These are phyloP conservation scores for Pyricularia sp. DNA, from an alignment of 2,329 filamentous ascomycete genomes.

Conservation along the genomic window DNA sequence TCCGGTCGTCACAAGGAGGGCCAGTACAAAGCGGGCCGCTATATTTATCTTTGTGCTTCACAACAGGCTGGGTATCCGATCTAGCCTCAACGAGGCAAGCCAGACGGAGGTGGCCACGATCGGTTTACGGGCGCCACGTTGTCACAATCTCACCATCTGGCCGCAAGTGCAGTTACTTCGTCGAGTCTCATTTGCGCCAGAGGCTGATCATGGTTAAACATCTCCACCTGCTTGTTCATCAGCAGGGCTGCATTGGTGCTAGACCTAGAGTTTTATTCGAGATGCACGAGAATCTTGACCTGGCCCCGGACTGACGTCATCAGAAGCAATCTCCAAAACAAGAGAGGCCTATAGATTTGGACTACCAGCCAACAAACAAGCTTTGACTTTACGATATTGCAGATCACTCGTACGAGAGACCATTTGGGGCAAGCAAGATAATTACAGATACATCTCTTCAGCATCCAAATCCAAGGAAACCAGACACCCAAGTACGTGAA, in stretches of 20 bases:
- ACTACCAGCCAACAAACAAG: background rate
- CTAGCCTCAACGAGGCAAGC: background rate
- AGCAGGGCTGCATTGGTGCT: background rate
- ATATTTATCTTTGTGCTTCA: background rate
- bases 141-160: background rate
- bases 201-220: background rate
- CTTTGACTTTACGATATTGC: background rate
- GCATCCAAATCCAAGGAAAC: background rate
- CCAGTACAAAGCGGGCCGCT: background rate
- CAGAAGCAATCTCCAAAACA: background rate
- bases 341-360: too few species aligned
- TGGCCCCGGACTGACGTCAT: background rate
- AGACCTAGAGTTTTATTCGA: background rate
- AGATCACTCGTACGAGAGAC: background rate
- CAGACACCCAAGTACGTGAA: background rate
- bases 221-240: background rate
- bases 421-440: background rate
- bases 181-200: background rate
- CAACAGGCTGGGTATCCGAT: background rate
- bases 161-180: background rate
- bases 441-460: background rate
- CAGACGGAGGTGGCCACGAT: background rate
- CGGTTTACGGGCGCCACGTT: background rate
- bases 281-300: background rate
- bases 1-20: background rate